phyloP scores from a whole-genome alignment of 2,329 filamentous ascomycete genomes.

The Phaeosphaeria sp. region DNA sequence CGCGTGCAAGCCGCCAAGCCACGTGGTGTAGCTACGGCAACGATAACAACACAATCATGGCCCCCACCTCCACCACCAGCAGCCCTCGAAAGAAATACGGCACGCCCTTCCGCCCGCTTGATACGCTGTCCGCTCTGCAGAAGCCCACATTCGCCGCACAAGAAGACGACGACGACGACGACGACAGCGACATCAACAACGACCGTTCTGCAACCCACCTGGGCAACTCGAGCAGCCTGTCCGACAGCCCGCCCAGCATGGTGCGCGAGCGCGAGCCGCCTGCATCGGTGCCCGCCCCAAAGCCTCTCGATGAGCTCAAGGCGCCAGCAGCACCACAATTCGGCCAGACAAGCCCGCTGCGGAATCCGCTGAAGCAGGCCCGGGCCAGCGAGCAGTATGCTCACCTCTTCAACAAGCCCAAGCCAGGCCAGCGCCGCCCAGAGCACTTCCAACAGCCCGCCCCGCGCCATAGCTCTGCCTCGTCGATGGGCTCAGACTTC shows the following conservation, averaged over 20 bases:
- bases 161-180: conserved; percentile 4
- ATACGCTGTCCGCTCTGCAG: conserved; percentile 43
- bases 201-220: conserved; percentile 16
- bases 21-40: not conserved
- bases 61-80: conserved; percentile 29
- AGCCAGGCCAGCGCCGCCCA: conserved; percentile 55
- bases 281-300: conserved; percentile 33
- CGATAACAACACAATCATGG: conserved; percentile 28
- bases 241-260: conserved; percentile 52
- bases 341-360: conserved; percentile 65
- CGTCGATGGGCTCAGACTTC: conserved; percentile 39
- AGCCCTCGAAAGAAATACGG: conserved; percentile 35
- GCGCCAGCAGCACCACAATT: conserved; percentile 56
- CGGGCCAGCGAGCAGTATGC: conserved; percentile 33
- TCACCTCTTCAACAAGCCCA: conserved; percentile 61
- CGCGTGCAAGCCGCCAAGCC: not conserved
- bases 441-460: conserved; percentile 56
- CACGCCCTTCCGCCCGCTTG: conserved; percentile 40
- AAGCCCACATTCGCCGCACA: conserved; percentile 34
- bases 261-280: conserved; percentile 60
- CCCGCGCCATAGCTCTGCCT: conserved; percentile 35
- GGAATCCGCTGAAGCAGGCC: conserved; percentile 54
- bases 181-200: conserved; percentile 1
- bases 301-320: conserved; percentile 43
- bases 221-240: conserved; percentile 45